Conservation (phyloP, 768 basidiomycete genomes). For the Auricularia cornea region DNA sequence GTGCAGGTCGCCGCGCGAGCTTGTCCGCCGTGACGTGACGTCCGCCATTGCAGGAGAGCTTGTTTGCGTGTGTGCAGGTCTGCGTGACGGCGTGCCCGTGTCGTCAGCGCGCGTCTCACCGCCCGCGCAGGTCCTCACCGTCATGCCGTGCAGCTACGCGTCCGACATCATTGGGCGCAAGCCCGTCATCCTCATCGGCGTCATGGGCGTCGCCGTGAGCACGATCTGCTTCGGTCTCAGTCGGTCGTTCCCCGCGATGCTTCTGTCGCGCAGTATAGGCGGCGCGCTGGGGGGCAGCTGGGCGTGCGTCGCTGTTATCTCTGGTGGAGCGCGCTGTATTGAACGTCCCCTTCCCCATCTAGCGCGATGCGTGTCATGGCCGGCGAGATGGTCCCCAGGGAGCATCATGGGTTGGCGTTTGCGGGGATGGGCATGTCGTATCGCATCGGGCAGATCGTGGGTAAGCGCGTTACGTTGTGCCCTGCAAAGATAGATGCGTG, state of each 20-base stretch:
- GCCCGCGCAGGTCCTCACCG: not conserved
- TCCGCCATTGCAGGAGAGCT: slow-evolving; percentile 4
- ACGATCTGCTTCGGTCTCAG: not conserved
- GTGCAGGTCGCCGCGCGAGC: not conserved
- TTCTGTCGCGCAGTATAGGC: not conserved
- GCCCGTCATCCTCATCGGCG: not conserved
- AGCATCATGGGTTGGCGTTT: not conserved
- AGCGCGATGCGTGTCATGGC: not conserved
- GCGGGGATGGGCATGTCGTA: not conserved
- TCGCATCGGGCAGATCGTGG: not conserved
- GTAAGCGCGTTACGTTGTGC: not conserved
- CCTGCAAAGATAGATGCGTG: not conserved
- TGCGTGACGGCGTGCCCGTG: not conserved
- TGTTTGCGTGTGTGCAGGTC: not conserved
- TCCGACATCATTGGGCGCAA: not conserved
- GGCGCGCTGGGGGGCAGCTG: not conserved
- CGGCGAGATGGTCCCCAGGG: not conserved
- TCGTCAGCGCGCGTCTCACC: not conserved
- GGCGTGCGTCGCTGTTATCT: not conserved
- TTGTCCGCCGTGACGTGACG: slow-evolving; percentile 4
- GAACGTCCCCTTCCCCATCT: too few species aligned
- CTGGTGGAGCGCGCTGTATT: not conserved
- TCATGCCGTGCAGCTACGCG: not conserved
- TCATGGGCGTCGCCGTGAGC: not conserved
- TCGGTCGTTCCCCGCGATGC: not conserved